phyloP scores from a whole-genome alignment of 2,329 filamentous ascomycete genomes.

The Aphanocladium album region DNA sequence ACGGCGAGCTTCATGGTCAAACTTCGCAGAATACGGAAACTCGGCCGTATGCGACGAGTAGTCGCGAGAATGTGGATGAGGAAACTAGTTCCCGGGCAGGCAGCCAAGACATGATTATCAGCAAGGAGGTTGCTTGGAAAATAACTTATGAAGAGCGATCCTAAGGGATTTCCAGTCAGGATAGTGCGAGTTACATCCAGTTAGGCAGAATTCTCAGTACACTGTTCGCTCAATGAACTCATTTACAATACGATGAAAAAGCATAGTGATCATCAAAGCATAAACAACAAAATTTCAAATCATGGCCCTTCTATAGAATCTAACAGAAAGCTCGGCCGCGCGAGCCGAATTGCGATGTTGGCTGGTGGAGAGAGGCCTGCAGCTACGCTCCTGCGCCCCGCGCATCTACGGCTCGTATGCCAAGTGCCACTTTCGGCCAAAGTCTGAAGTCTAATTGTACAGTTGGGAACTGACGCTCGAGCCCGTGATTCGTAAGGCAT shows the following conservation, averaged over 20 bases:
- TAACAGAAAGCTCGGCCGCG: background rate
- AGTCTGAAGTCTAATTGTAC: background rate
- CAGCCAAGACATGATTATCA: conserved; percentile 19
- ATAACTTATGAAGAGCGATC: conserved; percentile 12
- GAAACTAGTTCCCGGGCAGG: conserved; percentile 13
- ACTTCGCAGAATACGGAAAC: background rate
- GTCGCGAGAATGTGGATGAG: conserved; percentile 6
- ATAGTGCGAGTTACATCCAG: background rate
- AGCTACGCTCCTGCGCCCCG: background rate
- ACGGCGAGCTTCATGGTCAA: background rate
- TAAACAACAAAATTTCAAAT: background rate
- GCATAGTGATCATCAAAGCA: background rate
- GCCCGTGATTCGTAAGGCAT: background rate
- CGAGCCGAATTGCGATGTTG: background rate
- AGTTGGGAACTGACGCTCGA: background rate
- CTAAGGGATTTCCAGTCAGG: background rate
- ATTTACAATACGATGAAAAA: background rate
- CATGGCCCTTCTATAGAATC: background rate
- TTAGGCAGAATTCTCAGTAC: background rate
- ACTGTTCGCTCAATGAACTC: background rate
- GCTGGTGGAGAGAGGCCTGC: background rate
- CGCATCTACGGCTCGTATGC: background rate
- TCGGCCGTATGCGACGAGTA: background rate
- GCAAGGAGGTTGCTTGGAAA: conserved; percentile 16
- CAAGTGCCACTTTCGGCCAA: background rate